Base-by-base conservation (phyloP, 2,329 filamentous ascomycete species). In the Allantophomopsis cytisporea region DNA sequence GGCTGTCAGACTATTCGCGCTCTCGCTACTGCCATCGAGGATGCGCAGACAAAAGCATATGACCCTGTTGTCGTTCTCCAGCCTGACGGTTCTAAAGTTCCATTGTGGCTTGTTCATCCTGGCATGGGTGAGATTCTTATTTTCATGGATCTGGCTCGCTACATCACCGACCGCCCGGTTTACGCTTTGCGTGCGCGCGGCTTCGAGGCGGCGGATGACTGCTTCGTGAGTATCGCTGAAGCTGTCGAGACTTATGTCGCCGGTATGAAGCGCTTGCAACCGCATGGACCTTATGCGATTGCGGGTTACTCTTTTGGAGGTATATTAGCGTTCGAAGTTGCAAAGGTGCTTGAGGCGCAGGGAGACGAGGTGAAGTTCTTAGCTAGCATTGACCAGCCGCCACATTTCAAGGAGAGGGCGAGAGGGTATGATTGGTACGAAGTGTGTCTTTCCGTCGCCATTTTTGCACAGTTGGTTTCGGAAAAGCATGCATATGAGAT, bases 231-330 rank as follows among this genome's bases (percentile, higher is more conserved):
- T 23, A 54, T 72, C 14, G 39, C 46, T 0, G 65, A 73, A 35
- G 49, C 55, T 0, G 52, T 67, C 2, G 41, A 46, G 1, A 59
- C 50, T 0, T 74, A 73, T 47, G 43, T 53, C 8, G 31, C 39
- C 0, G 58, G 60, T 0, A 62, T 74, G 31, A 57, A 57, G n/a
- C 17, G 40, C 4, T 42, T 41, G 1, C 69, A 74, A 41, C 66
- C 68, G 0, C 12, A 51, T 0, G 68, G 70, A 0, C 69, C 69
- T 0, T 74, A 74, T 44, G 64, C 64, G 0, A 48, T 74, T 1
- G 63, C 64, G 0, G 69, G 70, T 1, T 73, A 73, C 46, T 64
- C 57, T 5, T 71, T 64, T 46, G 69, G 70, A 2, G 45, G 56
- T 0, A 68, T 68, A 49, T 41, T 72, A 0, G 64, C 66, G 0